Conservation (phyloP, 2,329 filamentous ascomycete genomes). For the Sarocladiaceae sp. region DNA sequence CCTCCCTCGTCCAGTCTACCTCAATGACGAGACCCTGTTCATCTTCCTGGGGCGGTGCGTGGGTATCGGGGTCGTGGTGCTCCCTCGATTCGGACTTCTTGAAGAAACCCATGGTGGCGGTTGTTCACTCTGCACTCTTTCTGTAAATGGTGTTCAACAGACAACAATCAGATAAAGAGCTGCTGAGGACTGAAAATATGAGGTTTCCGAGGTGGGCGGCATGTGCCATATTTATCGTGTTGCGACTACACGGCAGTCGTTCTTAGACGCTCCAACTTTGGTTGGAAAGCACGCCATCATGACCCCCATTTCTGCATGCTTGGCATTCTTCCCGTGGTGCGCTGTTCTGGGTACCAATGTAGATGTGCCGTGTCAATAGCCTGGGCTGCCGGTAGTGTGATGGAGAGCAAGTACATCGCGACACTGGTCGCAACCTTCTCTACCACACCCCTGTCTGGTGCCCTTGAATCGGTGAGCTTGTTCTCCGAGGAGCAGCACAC, state of each 20-base stretch:
- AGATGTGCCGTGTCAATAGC: background rate
- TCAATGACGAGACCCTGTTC: slow-evolving; percentile 23
- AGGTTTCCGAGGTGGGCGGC: background rate
- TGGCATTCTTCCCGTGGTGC: too few relatives aligned
- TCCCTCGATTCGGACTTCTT: background rate
- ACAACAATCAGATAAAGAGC: background rate
- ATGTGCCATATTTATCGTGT: slow-evolving; percentile 1
- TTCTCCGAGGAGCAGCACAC: too few relatives aligned
- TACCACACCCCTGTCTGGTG: background rate
- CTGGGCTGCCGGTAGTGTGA: background rate
- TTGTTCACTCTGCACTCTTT: background rate
- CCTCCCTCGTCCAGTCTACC: slow-evolving; percentile 29
- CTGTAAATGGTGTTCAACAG: background rate
- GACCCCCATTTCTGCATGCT: background rate
- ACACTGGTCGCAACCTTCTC: too few relatives aligned
- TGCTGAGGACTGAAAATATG: too few relatives aligned
- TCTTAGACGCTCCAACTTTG: background rate
- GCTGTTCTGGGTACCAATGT: too few relatives aligned
- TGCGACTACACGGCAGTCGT: background rate
- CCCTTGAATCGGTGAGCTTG: too few relatives aligned
- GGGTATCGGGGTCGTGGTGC: background rate
- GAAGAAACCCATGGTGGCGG: background rate
- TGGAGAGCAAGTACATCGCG: too few relatives aligned
- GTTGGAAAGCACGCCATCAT: slow-evolving; percentile 5
- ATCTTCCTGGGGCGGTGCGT: slow-evolving; percentile 18